These are phyloP conservation scores for Serpula lacrymans DNA, from an alignment of 768 basidiomycete genomes.

Conservation along the genomic window DNA sequence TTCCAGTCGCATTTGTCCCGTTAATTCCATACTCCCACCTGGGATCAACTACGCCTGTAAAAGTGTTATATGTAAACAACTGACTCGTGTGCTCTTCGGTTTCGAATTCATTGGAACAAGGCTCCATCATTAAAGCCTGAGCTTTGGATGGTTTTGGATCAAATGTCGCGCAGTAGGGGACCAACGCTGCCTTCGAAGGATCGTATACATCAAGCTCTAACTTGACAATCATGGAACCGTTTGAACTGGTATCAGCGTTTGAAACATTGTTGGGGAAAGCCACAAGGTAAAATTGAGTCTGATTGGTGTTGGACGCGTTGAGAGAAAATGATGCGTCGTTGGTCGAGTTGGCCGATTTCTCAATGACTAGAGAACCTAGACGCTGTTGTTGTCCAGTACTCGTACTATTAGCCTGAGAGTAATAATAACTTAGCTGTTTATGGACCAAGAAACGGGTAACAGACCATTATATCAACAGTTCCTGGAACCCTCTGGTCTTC, in stretches of 20 bases:
- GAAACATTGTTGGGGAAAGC: not conserved
- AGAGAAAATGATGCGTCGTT: conserved; percentile 35
- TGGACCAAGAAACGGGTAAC: conserved; percentile 14
- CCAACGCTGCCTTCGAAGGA: conserved; percentile 29
- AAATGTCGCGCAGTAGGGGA: conserved; percentile 59
- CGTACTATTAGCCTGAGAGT: conserved; percentile 7
- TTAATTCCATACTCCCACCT: conserved; percentile 38
- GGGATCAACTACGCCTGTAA: conserved; percentile 49
- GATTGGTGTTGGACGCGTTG: conserved; percentile 46
- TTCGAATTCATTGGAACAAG: conserved; percentile 30
- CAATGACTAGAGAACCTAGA: conserved; percentile 19
- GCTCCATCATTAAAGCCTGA: conserved; percentile 47
- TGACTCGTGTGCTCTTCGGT: conserved; percentile 44
- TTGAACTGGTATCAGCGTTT: conserved; percentile 5
- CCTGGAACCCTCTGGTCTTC: conserved; percentile 31
- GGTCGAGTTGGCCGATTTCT: conserved; percentile 25
- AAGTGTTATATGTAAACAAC: conserved; percentile 52
- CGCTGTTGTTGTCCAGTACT: conserved; percentile 6
- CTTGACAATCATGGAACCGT: conserved; percentile 28
- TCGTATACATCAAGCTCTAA: conserved; percentile 45
- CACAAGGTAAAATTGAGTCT: conserved; percentile 43
- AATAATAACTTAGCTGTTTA: conserved; percentile 3
- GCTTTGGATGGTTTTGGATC: conserved; percentile 47
- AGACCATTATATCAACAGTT: conserved; percentile 46
- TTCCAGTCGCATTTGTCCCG: conserved; percentile 19